Conservation (phyloP, 1,139 yeast species). For the Zhuliangozyma blackwelliae region DNA sequence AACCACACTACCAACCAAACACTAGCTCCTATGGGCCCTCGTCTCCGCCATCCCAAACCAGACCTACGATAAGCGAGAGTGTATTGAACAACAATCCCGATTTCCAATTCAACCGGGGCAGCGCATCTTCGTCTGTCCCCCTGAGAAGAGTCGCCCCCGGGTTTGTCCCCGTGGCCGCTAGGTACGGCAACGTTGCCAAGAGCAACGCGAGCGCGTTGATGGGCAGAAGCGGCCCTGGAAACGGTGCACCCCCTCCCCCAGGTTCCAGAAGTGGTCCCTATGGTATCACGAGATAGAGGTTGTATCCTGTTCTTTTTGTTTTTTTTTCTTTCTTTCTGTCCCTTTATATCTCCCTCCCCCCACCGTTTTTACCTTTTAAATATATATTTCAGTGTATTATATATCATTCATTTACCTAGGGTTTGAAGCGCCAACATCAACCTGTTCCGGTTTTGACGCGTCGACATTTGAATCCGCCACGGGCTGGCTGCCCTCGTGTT, state of each 20-base stretch:
- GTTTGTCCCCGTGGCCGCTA: constrained; percentile 16
- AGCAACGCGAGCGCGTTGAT: constrained; percentile 11
- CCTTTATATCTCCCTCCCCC: background rate
- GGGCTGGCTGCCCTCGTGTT: background rate
- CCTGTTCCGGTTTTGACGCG: background rate
- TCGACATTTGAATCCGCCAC: background rate
- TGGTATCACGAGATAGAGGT: constrained; percentile 12
- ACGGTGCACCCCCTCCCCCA: background rate
- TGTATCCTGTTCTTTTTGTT: background rate
- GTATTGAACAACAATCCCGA: constrained; percentile 52
- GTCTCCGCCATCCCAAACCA: constrained; percentile 15
- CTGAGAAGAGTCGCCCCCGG: constrained; percentile 17
- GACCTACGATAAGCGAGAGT: constrained; percentile 44
- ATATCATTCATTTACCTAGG: background rate
- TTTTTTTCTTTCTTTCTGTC: constrained; percentile 1
- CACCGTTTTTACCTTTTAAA: background rate
- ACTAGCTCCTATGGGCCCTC: background rate
- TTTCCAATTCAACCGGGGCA: constrained; percentile 46
- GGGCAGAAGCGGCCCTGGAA: constrained; percentile 12
- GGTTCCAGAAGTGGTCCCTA: constrained; percentile 17
- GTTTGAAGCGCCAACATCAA: background rate
- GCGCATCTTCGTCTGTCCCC: constrained; percentile 5
- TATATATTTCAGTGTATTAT: background rate
- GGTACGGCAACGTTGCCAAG: constrained; percentile 11
- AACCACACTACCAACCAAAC: background rate